Evolutionary conservation across 2,329 filamentous ascomycete species (phyloP).

Genomic region (Aspergillus fischeri): DNA sequence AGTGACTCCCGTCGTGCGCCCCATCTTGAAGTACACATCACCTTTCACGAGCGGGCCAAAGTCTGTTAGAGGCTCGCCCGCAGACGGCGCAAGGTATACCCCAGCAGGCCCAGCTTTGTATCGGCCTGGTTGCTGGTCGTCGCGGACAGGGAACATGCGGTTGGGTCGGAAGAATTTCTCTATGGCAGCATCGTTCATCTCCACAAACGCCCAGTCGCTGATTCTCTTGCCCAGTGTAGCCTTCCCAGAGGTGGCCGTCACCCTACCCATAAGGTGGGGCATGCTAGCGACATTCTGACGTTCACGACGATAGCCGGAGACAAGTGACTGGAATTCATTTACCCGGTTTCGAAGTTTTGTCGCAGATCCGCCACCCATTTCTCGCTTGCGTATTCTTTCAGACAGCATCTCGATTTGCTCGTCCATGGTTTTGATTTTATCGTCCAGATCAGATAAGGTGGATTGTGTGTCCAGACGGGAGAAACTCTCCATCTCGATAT

Average conservation of each 20-base stretch:
- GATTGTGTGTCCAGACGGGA: not conserved
- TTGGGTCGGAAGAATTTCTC: not conserved
- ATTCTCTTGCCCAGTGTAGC: not conserved
- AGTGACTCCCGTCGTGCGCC: not conserved
- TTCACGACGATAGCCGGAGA: not conserved
- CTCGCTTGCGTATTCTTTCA: not conserved
- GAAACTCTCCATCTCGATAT: not conserved
- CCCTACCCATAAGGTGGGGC: not conserved
- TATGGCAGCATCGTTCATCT: not conserved
- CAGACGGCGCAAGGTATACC: too few relatives aligned
- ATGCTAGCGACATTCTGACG: not conserved
- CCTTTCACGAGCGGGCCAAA: not conserved
- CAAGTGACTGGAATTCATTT: not conserved
- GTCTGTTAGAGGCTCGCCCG: not conserved
- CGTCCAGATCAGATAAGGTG: not conserved
- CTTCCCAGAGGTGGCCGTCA: not conserved
- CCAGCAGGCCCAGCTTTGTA: not conserved
- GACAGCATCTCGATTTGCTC: not conserved
- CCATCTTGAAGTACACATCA: not conserved
- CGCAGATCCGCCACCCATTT: not conserved
- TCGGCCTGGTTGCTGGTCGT: not conserved
- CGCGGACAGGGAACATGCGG: not conserved
- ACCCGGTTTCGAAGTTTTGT: not conserved
- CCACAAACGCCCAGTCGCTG: not conserved
- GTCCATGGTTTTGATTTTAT: not conserved